A percentile compares a stretch with the other conserved stretches of the same genome.
phyloP scores from a whole-genome alignment of 169 alveolate genomes.

The Pseudocohnilembus persalinus region DNA sequence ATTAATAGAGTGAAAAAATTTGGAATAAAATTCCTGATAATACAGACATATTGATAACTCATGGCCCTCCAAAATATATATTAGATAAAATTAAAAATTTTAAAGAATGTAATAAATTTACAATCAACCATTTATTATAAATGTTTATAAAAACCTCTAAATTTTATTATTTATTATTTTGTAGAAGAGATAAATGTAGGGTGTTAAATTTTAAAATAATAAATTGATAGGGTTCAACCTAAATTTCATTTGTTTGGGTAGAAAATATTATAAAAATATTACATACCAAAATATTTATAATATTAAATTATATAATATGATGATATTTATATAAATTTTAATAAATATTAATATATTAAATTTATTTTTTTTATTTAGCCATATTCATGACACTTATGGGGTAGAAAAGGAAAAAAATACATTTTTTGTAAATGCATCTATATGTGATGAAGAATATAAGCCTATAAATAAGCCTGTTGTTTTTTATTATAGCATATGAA shows the following conservation, averaged over 20 bases:
- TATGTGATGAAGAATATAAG: neutral
- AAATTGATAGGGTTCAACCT: constrained; percentile 34
- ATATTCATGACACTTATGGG: constrained; percentile 48
- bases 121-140: too few species aligned
- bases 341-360: too few species aligned
- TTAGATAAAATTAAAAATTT: constrained; percentile 14
- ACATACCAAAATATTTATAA: neutral
- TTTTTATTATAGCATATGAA: too few species aligned
- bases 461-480: neutral
- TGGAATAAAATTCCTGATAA: constrained; percentile 34
- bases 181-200: constrained; percentile 17
- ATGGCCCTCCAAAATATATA: constrained; percentile 34
- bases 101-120: constrained; percentile 5
- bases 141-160: too few species aligned
- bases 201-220: constrained; percentile 21
- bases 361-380: constrained; percentile 20
- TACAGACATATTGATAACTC: constrained; percentile 50
- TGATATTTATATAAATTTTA: too few species aligned
- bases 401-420: neutral
- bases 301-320: too few species aligned
- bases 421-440: constrained; percentile 3
- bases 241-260: constrained; percentile 52
- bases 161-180: too few species aligned
- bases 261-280: too few species aligned
- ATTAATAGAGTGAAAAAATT: neutral